These are phyloP conservation scores for Coemansia sp. DNA, from an alignment of 192 early-diverging fungal species.

Conservation along the genomic window DNA sequence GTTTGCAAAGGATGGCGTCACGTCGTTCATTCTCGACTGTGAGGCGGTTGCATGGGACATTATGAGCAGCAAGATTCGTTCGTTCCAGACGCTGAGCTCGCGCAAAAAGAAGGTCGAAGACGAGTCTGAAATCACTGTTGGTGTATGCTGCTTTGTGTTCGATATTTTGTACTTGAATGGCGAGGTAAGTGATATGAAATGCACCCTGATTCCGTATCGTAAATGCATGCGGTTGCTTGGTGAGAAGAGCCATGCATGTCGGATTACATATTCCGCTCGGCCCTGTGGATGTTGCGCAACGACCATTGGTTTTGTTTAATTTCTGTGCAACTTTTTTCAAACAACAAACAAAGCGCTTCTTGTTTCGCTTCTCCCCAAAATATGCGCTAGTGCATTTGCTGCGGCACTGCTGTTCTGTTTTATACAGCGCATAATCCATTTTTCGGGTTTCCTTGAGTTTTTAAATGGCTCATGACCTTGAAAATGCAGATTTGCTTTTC, in stretches of 20 bases:
- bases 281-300: neutral
- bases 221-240: neutral
- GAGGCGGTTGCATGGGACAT: constrained; percentile 99
- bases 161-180: constrained; percentile 95
- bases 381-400: constrained; percentile 4
- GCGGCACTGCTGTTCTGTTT: neutral
- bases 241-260: constrained; percentile 2
- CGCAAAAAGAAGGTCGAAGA: constrained; percentile 94
- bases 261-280: neutral
- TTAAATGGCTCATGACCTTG: neutral
- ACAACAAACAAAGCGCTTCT: neutral
- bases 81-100: constrained; percentile 96
- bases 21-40: constrained; percentile 94
- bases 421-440: neutral
- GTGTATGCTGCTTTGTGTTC: constrained; percentile 97
- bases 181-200: constrained; percentile 46
- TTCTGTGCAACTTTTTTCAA: too few relatives aligned
- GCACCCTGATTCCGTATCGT: neutral
- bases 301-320: too few relatives aligned
- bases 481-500: neutral
- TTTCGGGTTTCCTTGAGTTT: neutral
- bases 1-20: constrained; percentile 59
- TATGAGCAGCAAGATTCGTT: constrained; percentile 81
- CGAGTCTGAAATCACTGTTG: constrained; percentile 88
- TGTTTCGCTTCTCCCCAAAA: constrained; percentile 1